Evolutionary conservation across 805 yeast species (phyloP), one percentile per base, ranked within the genome.

Genomic region (Nakazawaea laoshanensis): DNA sequence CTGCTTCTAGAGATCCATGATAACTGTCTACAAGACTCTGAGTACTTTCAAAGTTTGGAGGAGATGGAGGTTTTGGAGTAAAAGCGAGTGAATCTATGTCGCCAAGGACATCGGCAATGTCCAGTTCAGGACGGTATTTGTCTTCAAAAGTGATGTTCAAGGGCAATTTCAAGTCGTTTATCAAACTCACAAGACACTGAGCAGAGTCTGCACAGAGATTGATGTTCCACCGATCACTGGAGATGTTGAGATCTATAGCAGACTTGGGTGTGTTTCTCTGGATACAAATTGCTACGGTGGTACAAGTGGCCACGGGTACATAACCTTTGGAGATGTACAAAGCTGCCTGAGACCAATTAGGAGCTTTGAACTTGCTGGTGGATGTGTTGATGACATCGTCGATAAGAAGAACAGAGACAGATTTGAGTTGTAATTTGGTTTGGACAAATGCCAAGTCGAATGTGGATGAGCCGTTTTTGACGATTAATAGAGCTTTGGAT

Each of bases 121-220:
- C 43, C 3, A 59, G 47, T 7, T 44, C 49, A 1, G 64, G 57
- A 30, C 63, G 71, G 49, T 68, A 80, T 52, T 76, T 82, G 22
- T 72, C 70, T 2, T 72, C 73, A 39, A 75, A 76, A 1, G 65
- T 61, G 39, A 80, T 75, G 5, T 65, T 53, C 2, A 83, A 53
- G 0, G 88, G 87, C 10, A 72, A 73, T 44, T 81, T 83, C 44
- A 88, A 59, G 46, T 86, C 95, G 38, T 72, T 76, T 7, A 78
- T 42, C 7, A 83, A 46, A 40, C 81, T 94, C 2, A 74, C 40
- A 26, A 88, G 52, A 9, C 89, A 72, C 45, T 84, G 80, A 1
- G 77, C 66, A 0, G 96, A 85, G 49, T 88, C 97, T 1, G 95
- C 89, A 58, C 96, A 87, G 3, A 78, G 37, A 17, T 74, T 76